Conservation (phyloP, 2,329 filamentous ascomycete species). For the Arachnopeziza araneosa region DNA sequence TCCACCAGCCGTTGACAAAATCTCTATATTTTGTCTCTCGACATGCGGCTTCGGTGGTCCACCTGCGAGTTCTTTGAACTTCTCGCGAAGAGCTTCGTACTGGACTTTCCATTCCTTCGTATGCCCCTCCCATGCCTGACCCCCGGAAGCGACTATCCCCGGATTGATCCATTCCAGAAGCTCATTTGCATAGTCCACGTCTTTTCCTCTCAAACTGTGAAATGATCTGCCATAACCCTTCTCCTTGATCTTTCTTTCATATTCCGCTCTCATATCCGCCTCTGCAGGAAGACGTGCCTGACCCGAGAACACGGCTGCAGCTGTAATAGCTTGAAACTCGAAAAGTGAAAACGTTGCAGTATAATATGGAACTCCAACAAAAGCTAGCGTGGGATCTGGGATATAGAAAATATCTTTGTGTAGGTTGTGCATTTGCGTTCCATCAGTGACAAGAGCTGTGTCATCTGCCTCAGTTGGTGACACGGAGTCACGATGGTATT, state of each 20-base stretch:
- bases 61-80: neutral
- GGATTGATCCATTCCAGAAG: conserved; percentile 9
- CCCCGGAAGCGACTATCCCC: neutral
- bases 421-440: conserved; percentile 37
- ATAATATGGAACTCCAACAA: conserved; percentile 40
- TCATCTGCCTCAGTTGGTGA: conserved; percentile 43
- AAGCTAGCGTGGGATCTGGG: conserved; percentile 37
- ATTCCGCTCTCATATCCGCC: conserved; percentile 36
- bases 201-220: conserved; percentile 34
- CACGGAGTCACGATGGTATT: conserved; percentile 35
- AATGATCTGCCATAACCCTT: conserved; percentile 39
- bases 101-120: neutral
- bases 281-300: conserved; percentile 32
- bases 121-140: neutral
- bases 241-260: conserved; percentile 26
- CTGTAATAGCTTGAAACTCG: conserved; percentile 41
- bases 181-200: conserved; percentile 13
- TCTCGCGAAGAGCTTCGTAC: neutral
- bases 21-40: too few relatives aligned
- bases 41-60: too few relatives aligned
- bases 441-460: conserved; percentile 46
- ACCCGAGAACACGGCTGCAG: conserved; percentile 37
- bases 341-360: conserved; percentile 43
- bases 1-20: too few relatives aligned
- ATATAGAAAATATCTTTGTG: conserved; percentile 48